These are phyloP conservation scores for Lentinula guzmanii DNA, from an alignment of 768 basidiomycete species.

Conservation along the genomic window DNA sequence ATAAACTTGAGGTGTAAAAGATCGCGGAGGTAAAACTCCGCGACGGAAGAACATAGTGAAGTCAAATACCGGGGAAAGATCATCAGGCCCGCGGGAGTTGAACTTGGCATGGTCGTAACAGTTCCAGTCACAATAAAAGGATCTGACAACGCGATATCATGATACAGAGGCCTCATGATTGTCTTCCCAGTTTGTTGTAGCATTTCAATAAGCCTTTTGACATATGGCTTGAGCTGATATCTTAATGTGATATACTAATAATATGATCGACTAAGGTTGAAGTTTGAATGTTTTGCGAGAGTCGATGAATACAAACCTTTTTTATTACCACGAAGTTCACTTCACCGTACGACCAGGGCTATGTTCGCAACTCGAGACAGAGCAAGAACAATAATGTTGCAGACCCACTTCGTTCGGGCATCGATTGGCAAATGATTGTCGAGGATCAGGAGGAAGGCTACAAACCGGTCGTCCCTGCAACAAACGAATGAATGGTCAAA, in stretches of 20 bases:
- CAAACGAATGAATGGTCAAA: background rate
- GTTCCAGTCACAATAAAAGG: conserved; percentile 21
- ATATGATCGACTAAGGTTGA: background rate
- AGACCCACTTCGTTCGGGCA: conserved; percentile 27
- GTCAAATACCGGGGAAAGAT: too few species aligned
- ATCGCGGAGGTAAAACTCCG: too few species aligned
- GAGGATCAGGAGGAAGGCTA: conserved; percentile 16
- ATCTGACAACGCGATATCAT: conserved; percentile 25
- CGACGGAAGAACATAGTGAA: too few species aligned
- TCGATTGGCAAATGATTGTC: conserved; percentile 22
- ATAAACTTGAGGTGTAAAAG: too few species aligned
- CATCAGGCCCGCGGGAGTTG: too few species aligned
- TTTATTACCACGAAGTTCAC: conserved; percentile 29
- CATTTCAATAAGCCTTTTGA: conserved; percentile 23
- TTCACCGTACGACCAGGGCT: conserved; percentile 32
- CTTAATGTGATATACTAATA: conserved; percentile 28
- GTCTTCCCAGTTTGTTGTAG: conserved; percentile 24
- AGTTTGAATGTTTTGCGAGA: background rate
- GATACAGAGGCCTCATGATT: conserved; percentile 26
- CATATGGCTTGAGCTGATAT: conserved; percentile 27
- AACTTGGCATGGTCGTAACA: too few species aligned
- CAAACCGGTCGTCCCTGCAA: conserved; percentile 21
- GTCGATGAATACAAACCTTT: conserved; percentile 13
- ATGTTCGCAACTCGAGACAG: background rate
- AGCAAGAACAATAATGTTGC: background rate